These are phyloP conservation scores for Parachaetomium inaequale DNA, from an alignment of 495 filamentous ascomycete genomes.

Conservation along the genomic window DNA sequence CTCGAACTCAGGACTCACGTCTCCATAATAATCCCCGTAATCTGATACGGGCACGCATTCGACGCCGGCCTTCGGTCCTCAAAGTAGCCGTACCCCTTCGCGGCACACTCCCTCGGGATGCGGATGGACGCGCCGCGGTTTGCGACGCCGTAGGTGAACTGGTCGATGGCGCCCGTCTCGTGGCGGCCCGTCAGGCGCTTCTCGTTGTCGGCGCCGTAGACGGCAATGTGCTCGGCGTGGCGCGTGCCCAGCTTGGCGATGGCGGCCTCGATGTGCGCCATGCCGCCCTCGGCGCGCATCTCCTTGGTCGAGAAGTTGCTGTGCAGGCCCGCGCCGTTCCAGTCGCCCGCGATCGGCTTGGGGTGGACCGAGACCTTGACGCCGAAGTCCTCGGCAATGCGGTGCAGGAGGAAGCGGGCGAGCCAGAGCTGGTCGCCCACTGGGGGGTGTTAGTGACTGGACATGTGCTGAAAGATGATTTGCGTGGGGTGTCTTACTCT, in stretches of 20 bases:
- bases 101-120: constrained; percentile 84
- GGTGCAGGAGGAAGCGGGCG: constrained; percentile 92
- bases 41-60: constrained; percentile 89
- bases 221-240: constrained; percentile 91
- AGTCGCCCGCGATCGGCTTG: constrained; percentile 98
- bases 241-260: constrained; percentile 66
- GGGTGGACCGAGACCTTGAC: constrained; percentile 93
- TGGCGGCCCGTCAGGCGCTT: constrained; percentile 88
- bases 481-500: constrained; percentile 34
- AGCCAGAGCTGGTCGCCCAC: constrained; percentile 98
- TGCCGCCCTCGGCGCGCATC: constrained; percentile 76
- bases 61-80: constrained; percentile 94
- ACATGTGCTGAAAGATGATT: background rate
- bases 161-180: constrained; percentile 90
- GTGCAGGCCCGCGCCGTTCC: constrained; percentile 99
- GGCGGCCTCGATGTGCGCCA: constrained; percentile 82
- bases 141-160: constrained; percentile 93
- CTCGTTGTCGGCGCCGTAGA: constrained; percentile 94
- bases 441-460: constrained; percentile 27
- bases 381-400: constrained; percentile 95
- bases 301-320: constrained; percentile 82
- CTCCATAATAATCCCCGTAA: constrained; percentile 40
- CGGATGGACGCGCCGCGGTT: constrained; percentile 88
- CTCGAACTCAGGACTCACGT: constrained; percentile 16
- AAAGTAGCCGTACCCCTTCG: constrained; percentile 97